Base-by-base conservation (phyloP, 768 basidiomycete genomes). In the Pisolithus tinctorius region DNA sequence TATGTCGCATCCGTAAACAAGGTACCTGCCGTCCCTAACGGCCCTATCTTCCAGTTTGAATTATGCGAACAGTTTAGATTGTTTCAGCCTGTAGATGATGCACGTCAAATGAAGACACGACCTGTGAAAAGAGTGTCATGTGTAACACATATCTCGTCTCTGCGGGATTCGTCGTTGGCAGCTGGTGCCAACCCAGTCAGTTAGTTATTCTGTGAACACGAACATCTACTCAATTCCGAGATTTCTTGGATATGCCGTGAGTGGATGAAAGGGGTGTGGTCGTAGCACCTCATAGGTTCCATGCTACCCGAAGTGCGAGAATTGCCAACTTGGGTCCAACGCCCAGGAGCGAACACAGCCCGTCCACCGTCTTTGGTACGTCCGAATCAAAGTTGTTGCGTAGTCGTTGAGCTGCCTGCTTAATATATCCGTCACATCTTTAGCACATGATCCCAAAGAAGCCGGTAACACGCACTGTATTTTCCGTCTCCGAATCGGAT, bases 291-390 rank as follows among this genome's bases (percentile, higher is more conserved):
- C 59, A 89, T 87, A 90, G 55, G 56, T 86, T 78, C 91, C 90
- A 95, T 1, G 90, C 92, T 26, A 79, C 79, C 57, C 93, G 92
- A 2, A 95, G 74, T 2, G 83, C 73, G 31, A 96, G 66, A 68
- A 90, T 94, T 1, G 91, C 90, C 93, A 98, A 95, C 67, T 99
- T 98, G 0, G 93, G 95, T 0, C 95, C 95, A 0, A 97, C 93
- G 0, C 95, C 95, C 2, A 84, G 83, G 11, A 98, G 69, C 4
- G 86, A 86, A 58, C 92, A 90, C 7, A 99, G 73, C 37, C 88
- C 90, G 36, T 93, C 93, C 3, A 86, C 82, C 0, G 91, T 93
- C 63, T 86, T 83, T 0, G 95, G 95, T 0, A 98, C 84, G 54
- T 97, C 93, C 2, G 84, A 84, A 42, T 78, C 76, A 53, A 90